Evolutionary conservation across 805 yeast genomes (phyloP), one percentile per base, ranked within the genome.

Genomic region (Sugiyamaella qingdaonensis): DNA sequence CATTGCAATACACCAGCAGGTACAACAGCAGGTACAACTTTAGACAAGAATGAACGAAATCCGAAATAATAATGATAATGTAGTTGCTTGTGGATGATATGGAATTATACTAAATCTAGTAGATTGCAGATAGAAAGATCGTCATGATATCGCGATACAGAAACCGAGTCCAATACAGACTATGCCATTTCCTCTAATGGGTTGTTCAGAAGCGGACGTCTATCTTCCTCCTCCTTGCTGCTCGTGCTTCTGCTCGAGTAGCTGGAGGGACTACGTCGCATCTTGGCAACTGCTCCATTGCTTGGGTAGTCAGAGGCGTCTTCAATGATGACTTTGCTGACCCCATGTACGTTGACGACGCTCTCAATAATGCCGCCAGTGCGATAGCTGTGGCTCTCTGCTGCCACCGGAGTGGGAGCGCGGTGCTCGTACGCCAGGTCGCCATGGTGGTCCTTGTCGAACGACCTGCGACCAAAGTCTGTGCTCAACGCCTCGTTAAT

Each of bases 321-420:
- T 61, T 86, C 92, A 62, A 89, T 88, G 56, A 89, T 86, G 2
- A 95, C 88, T 73, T 89, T 89, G 61, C 82, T 83, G 18, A 87
- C 86, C 51, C 96, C 97, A 64, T 85, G 83, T 27, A 86, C 86
- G 48, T 84, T 86, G n/a, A 89, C 82, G 14, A 89, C 84, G 39
- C 87, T 82, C 69, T 89, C 97, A 51, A 87, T 78, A 51, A 89
- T 83, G 8, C 92, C 85, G 14, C 83, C 83, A 10, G 84, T 61
- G 19, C 65, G 58, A 42, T 53, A 59, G 33, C 62, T 62, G 58
- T 64, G 71, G 46, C 61, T 50, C 32, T 66, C 67, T 3, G 62
- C 49, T 21, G 27, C 18, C 19, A 41, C 37, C 13, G 55, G 51
- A 11, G 32, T 29, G 7, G 70, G 16, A 2, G 41, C 49, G n/a